A percentile compares a stretch with the other conserved stretches of the same genome.
These are phyloP conservation scores for Phytopythium mirpurense DNA, from an alignment of 352 stramenopile species.

Conservation along the genomic window DNA sequence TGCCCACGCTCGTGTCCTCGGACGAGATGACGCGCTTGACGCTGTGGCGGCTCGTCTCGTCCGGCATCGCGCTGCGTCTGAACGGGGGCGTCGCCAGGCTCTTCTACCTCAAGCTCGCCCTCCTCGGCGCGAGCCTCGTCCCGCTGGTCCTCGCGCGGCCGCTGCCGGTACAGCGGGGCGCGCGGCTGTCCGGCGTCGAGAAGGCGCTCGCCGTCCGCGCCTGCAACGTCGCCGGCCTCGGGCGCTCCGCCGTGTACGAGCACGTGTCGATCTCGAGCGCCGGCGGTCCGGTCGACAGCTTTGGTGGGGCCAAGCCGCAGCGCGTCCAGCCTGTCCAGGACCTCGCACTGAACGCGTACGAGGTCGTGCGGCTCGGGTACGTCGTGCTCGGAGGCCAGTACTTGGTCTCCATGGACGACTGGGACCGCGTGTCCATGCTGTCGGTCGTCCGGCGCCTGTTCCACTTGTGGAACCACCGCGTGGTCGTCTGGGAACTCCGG, in stretches of 20 bases:
- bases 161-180: background rate
- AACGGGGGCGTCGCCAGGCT: conserved; percentile 9
- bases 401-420: conserved; percentile 8
- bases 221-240: conserved; percentile 22
- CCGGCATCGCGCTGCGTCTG: conserved; percentile 11
- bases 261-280: no score
- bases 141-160: conserved; percentile 2
- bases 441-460: conserved; percentile 1
- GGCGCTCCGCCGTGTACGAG: conserved; percentile 21
- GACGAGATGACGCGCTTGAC: conserved; percentile 7
- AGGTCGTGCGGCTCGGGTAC: conserved; percentile 9
- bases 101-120: conserved; percentile 8
- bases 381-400: conserved; percentile 9
- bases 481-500: background rate
- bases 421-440: conserved; percentile 6
- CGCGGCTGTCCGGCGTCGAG: conserved; percentile 11
- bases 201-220: conserved; percentile 20
- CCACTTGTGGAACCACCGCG: conserved; percentile 11
- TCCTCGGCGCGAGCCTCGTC: conserved; percentile 12
- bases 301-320: no score
- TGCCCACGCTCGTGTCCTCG: conserved; percentile 7
- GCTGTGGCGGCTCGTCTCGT: conserved; percentile 8
- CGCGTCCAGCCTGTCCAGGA: no score
- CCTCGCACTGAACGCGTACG: conserved; percentile 4
- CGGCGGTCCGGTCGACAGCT: no score